Evolutionary conservation across 345 rosid genomes (phyloP).

Genomic region (Excoecaria agallocha): DNA sequence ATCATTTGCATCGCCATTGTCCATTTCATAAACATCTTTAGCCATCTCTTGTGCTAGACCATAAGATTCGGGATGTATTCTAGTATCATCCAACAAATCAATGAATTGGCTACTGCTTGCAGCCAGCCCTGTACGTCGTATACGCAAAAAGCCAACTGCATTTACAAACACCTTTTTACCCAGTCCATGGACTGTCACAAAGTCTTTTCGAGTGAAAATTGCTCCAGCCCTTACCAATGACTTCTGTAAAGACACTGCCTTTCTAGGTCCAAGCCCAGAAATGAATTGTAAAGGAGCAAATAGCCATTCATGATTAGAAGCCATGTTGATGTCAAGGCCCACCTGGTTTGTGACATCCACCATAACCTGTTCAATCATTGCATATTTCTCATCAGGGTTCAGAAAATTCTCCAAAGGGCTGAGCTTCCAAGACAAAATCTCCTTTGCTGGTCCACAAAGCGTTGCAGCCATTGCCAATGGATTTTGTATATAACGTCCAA

Average conservation of each 20-base stretch:
- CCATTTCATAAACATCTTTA: conserved; percentile 69
- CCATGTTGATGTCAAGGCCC: conserved; percentile 89
- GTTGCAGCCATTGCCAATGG: conserved; percentile 93
- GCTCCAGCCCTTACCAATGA: conserved; percentile 90
- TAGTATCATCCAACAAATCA: conserved; percentile 93
- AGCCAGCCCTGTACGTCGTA: conserved; percentile 91
- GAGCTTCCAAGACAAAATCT: conserved; percentile 96
- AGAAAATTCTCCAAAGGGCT: conserved; percentile 72
- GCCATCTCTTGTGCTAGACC: conserved; percentile 90
- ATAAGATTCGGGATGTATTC: conserved; percentile 98
- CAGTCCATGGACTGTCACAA: conserved; percentile 64
- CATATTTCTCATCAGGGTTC: conserved; percentile 79
- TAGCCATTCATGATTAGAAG: conserved; percentile 88
- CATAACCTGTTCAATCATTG: conserved; percentile 88
- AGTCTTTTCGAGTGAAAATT: conserved; percentile 82
- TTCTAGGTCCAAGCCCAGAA: conserved; percentile 95
- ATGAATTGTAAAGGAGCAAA: conserved; percentile 89
- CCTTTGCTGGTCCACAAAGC: conserved; percentile 90
- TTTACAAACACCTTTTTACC: conserved; percentile 94
- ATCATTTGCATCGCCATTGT: conserved; percentile 73
- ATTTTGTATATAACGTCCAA: conserved; percentile 95
- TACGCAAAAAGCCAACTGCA: conserved; percentile 88
- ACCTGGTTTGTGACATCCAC: conserved; percentile 94
- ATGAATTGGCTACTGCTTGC: conserved; percentile 91
- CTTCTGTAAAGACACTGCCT: conserved; percentile 95